phyloP scores from a whole-genome alignment of 1,139 yeast genomes.

The Arxiozyma slooffiae region DNA sequence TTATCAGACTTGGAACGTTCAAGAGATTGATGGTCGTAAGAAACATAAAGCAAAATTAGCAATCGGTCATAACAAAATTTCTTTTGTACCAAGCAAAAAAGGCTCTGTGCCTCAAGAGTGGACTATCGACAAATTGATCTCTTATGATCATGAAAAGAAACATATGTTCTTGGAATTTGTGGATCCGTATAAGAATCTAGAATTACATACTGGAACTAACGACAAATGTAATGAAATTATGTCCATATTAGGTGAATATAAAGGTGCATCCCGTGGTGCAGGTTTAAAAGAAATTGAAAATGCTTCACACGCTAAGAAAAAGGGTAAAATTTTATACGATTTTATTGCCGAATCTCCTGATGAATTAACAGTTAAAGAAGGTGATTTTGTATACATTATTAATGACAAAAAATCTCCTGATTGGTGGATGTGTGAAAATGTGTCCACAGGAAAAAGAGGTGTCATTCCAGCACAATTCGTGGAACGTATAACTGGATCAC shows the following conservation, averaged over 20 bases:
- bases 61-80: slow-evolving; percentile 47
- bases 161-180: slow-evolving; percentile 84
- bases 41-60: slow-evolving; percentile 59
- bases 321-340: slow-evolving; percentile 67
- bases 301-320: slow-evolving; percentile 61
- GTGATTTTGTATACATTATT: slow-evolving; percentile 70
- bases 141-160: slow-evolving; percentile 79
- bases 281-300: slow-evolving; percentile 76
- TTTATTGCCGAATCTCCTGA: slow-evolving; percentile 85
- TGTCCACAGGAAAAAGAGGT: slow-evolving; percentile 63
- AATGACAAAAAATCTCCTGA: slow-evolving; percentile 75
- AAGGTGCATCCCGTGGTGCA: slow-evolving; percentile 69
- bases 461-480: slow-evolving; percentile 84
- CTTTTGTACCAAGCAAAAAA: slow-evolving; percentile 44
- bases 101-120: slow-evolving; percentile 47
- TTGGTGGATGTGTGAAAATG: slow-evolving; percentile 91
- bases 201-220: slow-evolving; percentile 80
- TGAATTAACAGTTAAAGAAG: slow-evolving; percentile 69
- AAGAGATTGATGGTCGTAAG: slow-evolving; percentile 86
- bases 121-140: slow-evolving; percentile 61
- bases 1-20: slow-evolving; percentile 58
- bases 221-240: slow-evolving; percentile 80
- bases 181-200: slow-evolving; percentile 71
- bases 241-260: slow-evolving; percentile 69
- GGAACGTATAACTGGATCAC: slow-evolving; percentile 40